Base-by-base conservation (phyloP, 768 basidiomycete species). In the Crassisporium funariophilum region DNA sequence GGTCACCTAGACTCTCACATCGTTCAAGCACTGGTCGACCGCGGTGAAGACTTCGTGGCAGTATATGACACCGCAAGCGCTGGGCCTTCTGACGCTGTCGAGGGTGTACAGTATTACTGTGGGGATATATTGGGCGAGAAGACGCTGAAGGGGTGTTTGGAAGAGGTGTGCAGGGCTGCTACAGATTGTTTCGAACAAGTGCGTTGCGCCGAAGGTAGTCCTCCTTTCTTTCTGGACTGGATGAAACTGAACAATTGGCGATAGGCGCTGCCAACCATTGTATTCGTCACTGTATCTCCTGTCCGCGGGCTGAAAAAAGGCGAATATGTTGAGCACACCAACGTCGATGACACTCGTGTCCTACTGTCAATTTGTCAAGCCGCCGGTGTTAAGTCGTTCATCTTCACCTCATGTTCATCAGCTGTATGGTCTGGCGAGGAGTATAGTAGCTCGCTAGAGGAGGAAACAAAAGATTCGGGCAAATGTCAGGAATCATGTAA, bases 271-370 rank as follows among this genome's bases (percentile, higher is more conserved):
- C 65, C 75, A 1, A 73, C 72, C 6, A 66, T 67, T 39, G 73
- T 82, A 19, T 72, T 83, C 50, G 81, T 82, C 65, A 81, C 79
- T 16, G 82, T 77, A 0, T 75, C 77, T 2, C 75, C 77, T 1
- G 57, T 68, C 31, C 75, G 67, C 55, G 76, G 64, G 23, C 58
- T 67, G 58, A 36, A 57, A 50, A 15, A 65, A 59, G 23, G 61
- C 68, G 35, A 78, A 68, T 65, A 70, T 72, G 50, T n/a, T n/a
- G n/a, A 74, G 39, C 69, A 73, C 41, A 76, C 83, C 57, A 82
- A 83, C 57, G 74, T 80, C 15, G 58, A 67, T 16, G 81, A 78
- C 0, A 83, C 80, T 1, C 55, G 61, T 23, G 71, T 66, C 15
- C 61, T 82, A 39, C 62, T 84, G 34, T 62, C 66, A 10, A 71